Conservation (phyloP, 352 stramenopile genomes). For the Phytophthora europaea region DNA sequence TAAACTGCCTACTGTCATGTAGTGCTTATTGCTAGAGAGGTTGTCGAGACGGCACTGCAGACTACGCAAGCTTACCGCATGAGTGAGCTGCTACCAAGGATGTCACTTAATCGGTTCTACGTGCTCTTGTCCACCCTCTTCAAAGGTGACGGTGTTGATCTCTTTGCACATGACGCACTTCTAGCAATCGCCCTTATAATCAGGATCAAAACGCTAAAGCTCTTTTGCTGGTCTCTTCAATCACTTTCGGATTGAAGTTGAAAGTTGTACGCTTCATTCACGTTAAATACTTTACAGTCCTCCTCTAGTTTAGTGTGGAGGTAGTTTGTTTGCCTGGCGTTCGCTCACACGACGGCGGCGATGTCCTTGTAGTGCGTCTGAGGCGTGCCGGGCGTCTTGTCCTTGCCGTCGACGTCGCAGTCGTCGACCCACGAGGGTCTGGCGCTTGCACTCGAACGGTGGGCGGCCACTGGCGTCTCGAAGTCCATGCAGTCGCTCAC, state of each 20-base stretch:
- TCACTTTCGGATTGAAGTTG: neutral
- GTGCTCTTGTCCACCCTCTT: too few relatives aligned
- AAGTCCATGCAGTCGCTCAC: slow-evolving; percentile 70
- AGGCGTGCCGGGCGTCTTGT: slow-evolving; percentile 27
- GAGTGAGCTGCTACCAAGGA: slow-evolving; percentile 12
- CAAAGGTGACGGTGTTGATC: too few relatives aligned
- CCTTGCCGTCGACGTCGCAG: slow-evolving; percentile 13
- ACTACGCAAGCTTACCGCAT: slow-evolving; percentile 29
- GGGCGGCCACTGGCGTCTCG: slow-evolving; percentile 40
- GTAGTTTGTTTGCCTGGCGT: neutral
- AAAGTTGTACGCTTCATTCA: slow-evolving; percentile 1
- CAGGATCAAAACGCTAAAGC: neutral
- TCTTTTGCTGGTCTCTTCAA: neutral
- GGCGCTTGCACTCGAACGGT: slow-evolving; percentile 26
- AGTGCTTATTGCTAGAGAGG: slow-evolving; percentile 10
- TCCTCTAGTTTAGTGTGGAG: neutral
- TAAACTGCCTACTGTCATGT: slow-evolving; percentile 5
- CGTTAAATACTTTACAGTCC: slow-evolving; percentile 35
- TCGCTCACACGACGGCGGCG: slow-evolving; percentile 43
- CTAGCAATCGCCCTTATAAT: too few relatives aligned
- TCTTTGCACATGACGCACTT: too few relatives aligned
- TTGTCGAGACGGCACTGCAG: slow-evolving; percentile 26
- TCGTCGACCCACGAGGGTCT: slow-evolving; percentile 43
- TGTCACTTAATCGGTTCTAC: slow-evolving; percentile 36
- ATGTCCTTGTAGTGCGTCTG: slow-evolving; percentile 47